Evolutionary conservation across 2,329 filamentous ascomycete species (phyloP).

Genomic region (Hortaea werneckii): DNA sequence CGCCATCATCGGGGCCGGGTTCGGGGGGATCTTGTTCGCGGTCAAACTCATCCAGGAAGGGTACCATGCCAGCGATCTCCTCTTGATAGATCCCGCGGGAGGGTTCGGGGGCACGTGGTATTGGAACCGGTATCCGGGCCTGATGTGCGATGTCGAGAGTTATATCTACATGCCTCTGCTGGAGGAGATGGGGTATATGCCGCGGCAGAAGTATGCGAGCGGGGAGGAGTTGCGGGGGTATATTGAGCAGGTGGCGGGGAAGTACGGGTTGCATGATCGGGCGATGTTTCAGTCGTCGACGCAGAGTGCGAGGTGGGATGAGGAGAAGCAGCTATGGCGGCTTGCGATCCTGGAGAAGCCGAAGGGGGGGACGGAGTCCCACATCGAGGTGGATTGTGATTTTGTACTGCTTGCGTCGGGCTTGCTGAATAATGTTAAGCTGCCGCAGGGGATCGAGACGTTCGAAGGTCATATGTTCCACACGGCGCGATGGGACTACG

Average conservation of each 20-base stretch:
- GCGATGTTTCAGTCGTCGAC: slow-evolving; percentile 41
- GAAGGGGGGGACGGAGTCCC: slow-evolving; percentile 15
- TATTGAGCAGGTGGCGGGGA: slow-evolving; percentile 33
- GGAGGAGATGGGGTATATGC: slow-evolving; percentile 50
- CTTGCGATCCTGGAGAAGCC: slow-evolving; percentile 22
- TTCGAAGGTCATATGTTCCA: slow-evolving; percentile 36
- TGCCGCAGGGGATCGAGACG: slow-evolving; percentile 32
- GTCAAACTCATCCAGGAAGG: slow-evolving; percentile 31
- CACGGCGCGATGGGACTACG: slow-evolving; percentile 36
- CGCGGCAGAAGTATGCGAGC: slow-evolving; percentile 39
- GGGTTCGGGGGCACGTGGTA: slow-evolving; percentile 40
- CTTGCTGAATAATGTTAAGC: slow-evolving; percentile 30
- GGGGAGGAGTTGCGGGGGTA: slow-evolving; percentile 40
- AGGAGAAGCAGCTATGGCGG: slow-evolving; percentile 26
- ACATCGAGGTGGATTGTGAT: slow-evolving; percentile 23
- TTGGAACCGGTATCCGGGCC: slow-evolving; percentile 26
- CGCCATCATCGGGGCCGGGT: slow-evolving; percentile 32
- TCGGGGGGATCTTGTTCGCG: slow-evolving; percentile 34
- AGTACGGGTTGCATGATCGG: slow-evolving; percentile 33
- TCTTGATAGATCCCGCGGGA: slow-evolving; percentile 37
- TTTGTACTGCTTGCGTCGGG: slow-evolving; percentile 34
- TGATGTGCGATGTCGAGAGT: slow-evolving; percentile 48
- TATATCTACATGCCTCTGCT: slow-evolving; percentile 51
- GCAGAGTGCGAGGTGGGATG: slow-evolving; percentile 39
- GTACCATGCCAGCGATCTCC: slow-evolving; percentile 26